Base-by-base conservation (phyloP, 768 basidiomycete genomes). In the Russula dissimulans region DNA sequence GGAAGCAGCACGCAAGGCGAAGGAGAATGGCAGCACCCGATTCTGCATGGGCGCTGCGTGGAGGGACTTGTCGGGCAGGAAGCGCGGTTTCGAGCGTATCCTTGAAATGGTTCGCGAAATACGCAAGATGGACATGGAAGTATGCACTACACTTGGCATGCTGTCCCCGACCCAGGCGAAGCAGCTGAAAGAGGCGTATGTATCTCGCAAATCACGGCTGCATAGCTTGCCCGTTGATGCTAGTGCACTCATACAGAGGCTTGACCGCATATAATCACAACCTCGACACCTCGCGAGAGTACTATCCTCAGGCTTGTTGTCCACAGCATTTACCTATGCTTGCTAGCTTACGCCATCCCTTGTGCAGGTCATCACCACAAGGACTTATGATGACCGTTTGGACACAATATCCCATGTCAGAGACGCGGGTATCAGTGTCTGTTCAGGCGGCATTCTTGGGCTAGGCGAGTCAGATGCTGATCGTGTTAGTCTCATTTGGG, bases 11-110 rank as follows among this genome's bases (percentile, higher is more conserved):
- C 82, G 91, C 12, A 87, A 88, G 69, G 95, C 95, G 29, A 98
- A 97, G 70, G 95, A 79, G 66, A 98, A 97, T 71, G 95, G 95
- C 38, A 94, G 91, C 71, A 98, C 95, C 18, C 81, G 95, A 31
- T 98, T 98, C 75, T 98, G 95, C 73, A 98, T 97, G 95, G 95
- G 95, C 59, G 95, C 95, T 4, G 95, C 95, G 5, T 99, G 95
- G 95, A 79, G 95, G 64, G 95, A 97, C 70, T 81, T 97, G 57
- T 84, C 89, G 10, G 93, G 95, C 3, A 82, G 91, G 64, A 97
- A 95, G 72, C 81, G 90, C 45, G 94, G 95, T 0, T 98, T 98
- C 65, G 91, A 97, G 71, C 82, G 83, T 67, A 97, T 98, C 67
- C 75, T 98, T 64, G 77, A 84, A 64, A 98, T 98, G 94, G 95